Percentiles rank a stretch among this genome's conserved stretches.
Conservation (phyloP, 805 yeast genomes). For the Priceomyces fermenticarens region DNA sequence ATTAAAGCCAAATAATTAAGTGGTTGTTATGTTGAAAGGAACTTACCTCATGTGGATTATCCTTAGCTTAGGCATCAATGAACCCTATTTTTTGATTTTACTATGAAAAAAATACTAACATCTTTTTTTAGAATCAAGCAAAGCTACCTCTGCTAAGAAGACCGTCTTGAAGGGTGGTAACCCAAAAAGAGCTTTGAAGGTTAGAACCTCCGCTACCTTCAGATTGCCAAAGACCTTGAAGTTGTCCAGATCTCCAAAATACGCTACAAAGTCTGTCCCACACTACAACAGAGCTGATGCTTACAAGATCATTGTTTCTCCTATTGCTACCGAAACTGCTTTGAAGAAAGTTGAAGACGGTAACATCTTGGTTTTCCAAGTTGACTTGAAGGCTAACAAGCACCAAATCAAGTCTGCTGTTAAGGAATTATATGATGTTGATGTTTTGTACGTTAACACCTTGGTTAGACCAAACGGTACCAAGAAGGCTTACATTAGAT, state of each 20-base stretch:
- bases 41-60: no score
- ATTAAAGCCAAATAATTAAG: no score
- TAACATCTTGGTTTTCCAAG: constrained; percentile 99
- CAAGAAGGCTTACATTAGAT: constrained; percentile 99
- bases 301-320: constrained; percentile 89
- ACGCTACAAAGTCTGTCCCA: constrained; percentile 93
- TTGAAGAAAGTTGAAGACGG: constrained; percentile 99
- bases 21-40: no score
- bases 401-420: constrained; percentile 97
- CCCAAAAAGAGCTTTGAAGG: constrained; percentile 86
- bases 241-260: constrained; percentile 91
- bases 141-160: constrained; percentile 98
- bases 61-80: no score
- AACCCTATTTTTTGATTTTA: not conserved
- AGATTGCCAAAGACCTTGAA: constrained; percentile 96
- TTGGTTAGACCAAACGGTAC: constrained; percentile 98
- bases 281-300: constrained; percentile 97
- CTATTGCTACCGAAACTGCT: constrained; percentile 97
- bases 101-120: constrained; percentile 23
- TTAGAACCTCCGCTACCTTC: constrained; percentile 94
- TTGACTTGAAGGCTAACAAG: constrained; percentile 96
- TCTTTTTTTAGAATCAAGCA: constrained; percentile 44
- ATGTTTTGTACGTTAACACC: constrained; percentile 91
- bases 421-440: constrained; percentile 97
- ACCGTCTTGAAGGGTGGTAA: constrained; percentile 97